Evolutionary conservation across 2,329 filamentous ascomycete species (phyloP).

Genomic region (Fusarium dimerum): DNA sequence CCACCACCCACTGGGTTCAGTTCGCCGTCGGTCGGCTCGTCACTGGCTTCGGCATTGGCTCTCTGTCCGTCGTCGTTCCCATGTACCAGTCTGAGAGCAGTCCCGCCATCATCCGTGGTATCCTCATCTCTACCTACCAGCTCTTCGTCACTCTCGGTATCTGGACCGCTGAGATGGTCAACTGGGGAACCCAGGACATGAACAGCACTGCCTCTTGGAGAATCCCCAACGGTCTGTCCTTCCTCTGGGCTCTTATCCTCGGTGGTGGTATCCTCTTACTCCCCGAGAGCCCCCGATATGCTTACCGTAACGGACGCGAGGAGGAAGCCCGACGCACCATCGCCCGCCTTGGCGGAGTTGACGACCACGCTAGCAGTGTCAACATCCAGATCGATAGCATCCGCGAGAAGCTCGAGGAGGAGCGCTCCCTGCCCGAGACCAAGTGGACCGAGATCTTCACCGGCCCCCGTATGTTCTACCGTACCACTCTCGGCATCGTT

Average conservation of each 20-base stretch:
- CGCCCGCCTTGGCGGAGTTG: conserved; percentile 46
- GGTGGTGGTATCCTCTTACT: conserved; percentile 52
- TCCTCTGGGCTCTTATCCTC: conserved; percentile 56
- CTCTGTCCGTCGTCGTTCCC: conserved; percentile 63
- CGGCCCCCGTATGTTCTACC: conserved; percentile 65
- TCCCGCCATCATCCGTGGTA: conserved; percentile 63
- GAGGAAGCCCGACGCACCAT: conserved; percentile 52
- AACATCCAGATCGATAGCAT: conserved; percentile 54
- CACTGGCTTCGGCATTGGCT: conserved; percentile 67
- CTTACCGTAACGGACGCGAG: conserved; percentile 46
- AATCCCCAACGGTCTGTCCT: conserved; percentile 59
- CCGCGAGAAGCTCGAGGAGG: conserved; percentile 50
- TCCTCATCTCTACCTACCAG: conserved; percentile 66
- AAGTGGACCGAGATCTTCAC: conserved; percentile 65
- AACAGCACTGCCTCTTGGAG: conserved; percentile 58
- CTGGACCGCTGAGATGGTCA: conserved; percentile 58
- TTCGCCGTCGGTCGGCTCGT: conserved; percentile 65
- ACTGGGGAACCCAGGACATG: conserved; percentile 58
- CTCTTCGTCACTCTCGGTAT: conserved; percentile 71
- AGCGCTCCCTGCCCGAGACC: conserved; percentile 45
- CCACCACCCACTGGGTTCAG: conserved; percentile 59
- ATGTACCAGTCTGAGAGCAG: conserved; percentile 71
- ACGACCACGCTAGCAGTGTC: conserved; percentile 41
- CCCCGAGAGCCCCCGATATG: conserved; percentile 56
- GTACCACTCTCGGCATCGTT: conserved; percentile 61